Evolutionary conservation across 345 rosid species (phyloP), one percentile per base, ranked within the genome.

Genomic region (Hirschfeldia incana): DNA sequence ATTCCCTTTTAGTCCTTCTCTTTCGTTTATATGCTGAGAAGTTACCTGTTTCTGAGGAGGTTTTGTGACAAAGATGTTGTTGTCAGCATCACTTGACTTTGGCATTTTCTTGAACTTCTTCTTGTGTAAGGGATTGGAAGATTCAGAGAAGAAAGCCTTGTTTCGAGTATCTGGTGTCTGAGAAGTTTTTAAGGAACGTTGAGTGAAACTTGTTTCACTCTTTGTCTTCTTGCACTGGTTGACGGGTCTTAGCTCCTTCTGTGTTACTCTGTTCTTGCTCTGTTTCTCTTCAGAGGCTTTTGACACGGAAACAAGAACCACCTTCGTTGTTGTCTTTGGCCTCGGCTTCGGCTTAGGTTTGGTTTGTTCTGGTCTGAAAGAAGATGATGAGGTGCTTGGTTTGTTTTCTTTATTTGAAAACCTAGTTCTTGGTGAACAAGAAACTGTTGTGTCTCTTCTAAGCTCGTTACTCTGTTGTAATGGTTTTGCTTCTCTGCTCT

Each of bases 341-440:
- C 15, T 36, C n/a, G 59, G 13, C 42, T 34, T 65, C 8, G 60
- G 13, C 42, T 84, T 77, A 26, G 66, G 61, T 10, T 26, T 60
- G 66, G 3, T 62, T 9, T 77, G 79, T 49, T 84, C 79, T 75
- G 65, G 73, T 74, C 36, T 73, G 27, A 58, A 46, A 51, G 61
- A 65, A 37, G 74, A 70, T 26, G 21, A 21, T 21, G 67, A 37
- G 34, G 27, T 69, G 44, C 61, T 28, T 63, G 73, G 81, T 78
- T 74, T 84, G 74, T 77, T 81, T 59, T 85, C 86, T 61, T 85
- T 59, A 49, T 87, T 88, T 77, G 82, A 73, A 69, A 84, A 78
- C 81, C 90, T 84, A 13, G 83, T 81, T 80, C 92, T 88, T 11
- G 89, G 86, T 1, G 97, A 89, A 63, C 85, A 86, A 65, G 88